Evolutionary conservation across 768 basidiomycete species (phyloP), one percentile per base, ranked within the genome.

Genomic region (Lentinus tigrinus): DNA sequence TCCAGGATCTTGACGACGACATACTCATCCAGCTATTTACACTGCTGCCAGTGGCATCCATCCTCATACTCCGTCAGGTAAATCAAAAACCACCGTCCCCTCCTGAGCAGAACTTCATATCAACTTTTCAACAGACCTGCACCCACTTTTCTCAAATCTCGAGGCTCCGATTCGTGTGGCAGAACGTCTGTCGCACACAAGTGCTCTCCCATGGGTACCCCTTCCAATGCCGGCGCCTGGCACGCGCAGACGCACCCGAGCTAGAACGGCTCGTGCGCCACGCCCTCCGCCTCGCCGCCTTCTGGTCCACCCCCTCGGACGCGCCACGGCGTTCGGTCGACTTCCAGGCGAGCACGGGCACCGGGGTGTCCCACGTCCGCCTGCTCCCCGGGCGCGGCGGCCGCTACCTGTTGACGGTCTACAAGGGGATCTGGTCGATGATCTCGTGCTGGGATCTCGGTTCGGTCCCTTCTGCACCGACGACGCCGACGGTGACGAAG

Each of bases 371-470:
- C 14, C 77, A 83, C 11, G 74, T 88, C 16, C 78, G 74, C 14
- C 83, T 89, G 62, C 54, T 88, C 0, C 80, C 79, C 8, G 78
- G 78, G 5, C 69, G 69, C 38, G 76, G 69, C 1, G 76, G 73
- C 7, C 72, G 68, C 43, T 77, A 81, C 68, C 52, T 88, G 3
- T 50, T 86, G 54, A 81, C 81, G 7, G 75, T 84, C 9, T 84
- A 83, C 3, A 81, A 81, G 58, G 76, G 78, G 6, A 80, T 89
- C 49, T 89, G 87, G 87, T 82, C 83, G 39, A 73, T 75, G 17
- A 63, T 88, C 47, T 73, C 77, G 1, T 63, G 85, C 19, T 87
- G 87, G 83, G 76, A 83, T 54, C 63, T 82, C 23, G 69, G 57
- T 11, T 26, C 42, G 9, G 42, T 31, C 3, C 4, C 52, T 1